Conservation (phyloP, 75 land plant genomes). For the Isoetes taiwanensis region DNA sequence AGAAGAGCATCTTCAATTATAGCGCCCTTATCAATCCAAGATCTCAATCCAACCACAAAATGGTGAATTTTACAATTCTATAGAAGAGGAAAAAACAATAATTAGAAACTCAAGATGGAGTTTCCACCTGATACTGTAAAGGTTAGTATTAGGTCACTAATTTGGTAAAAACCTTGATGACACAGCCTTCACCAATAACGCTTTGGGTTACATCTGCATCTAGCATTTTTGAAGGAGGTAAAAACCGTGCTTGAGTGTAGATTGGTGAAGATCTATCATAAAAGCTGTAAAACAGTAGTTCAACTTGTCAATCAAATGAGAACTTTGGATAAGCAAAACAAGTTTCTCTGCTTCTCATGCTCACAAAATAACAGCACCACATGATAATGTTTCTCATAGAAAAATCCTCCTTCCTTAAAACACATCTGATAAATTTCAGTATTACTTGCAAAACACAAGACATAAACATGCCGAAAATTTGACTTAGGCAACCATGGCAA, state of each 20-base stretch:
- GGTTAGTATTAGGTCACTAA: too few relatives aligned
- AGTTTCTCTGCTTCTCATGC: too few relatives aligned
- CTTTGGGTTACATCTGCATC: conserved; percentile 3
- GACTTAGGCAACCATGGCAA: too few relatives aligned
- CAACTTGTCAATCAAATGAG: too few relatives aligned
- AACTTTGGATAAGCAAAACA: too few relatives aligned
- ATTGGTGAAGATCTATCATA: conserved; percentile 6
- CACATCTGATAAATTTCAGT: too few relatives aligned
- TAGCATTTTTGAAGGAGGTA: neutral
- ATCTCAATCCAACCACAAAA: conserved; percentile 89
- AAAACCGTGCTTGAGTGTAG: conserved; percentile 9
- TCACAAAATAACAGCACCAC: too few relatives aligned
- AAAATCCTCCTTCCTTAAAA: too few relatives aligned
- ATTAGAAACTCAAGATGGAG: neutral
- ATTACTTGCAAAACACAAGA: too few relatives aligned
- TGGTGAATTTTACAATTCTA: conserved; percentile 96
- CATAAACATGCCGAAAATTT: too few relatives aligned
- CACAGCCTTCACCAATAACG: conserved; percentile 4
- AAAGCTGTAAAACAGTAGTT: conserved; percentile 6
- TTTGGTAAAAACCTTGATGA: conserved; percentile 5
- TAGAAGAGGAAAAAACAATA: conserved; percentile 7
- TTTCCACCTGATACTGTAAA: too few relatives aligned
- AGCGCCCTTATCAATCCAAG: conserved; percentile 98
- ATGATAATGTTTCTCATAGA: too few relatives aligned
- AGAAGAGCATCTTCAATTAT: conserved; percentile 58